Conservation (phyloP, 441 rosid species). For the Viola pubescens region DNA sequence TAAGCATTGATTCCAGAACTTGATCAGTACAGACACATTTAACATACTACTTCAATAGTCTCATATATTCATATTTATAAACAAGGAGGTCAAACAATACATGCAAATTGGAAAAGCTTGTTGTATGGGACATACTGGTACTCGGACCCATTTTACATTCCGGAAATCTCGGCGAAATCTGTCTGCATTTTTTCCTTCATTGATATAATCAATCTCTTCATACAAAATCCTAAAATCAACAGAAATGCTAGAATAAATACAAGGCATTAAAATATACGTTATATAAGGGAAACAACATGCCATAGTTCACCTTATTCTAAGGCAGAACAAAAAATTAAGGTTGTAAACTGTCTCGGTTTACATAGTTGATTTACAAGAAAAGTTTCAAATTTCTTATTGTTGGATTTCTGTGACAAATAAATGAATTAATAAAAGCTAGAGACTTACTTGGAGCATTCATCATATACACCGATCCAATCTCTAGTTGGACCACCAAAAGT, state of each 20-base stretch:
- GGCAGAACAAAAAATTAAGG: too few relatives aligned
- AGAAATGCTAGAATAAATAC: slow-evolving; percentile 13
- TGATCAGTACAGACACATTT: neutral
- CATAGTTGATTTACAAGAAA: too few relatives aligned
- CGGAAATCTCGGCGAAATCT: slow-evolving; percentile 83
- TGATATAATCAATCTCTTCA: slow-evolving; percentile 88
- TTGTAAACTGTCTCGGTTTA: too few relatives aligned
- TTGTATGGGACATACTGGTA: slow-evolving; percentile 60
- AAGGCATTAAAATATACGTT: neutral
- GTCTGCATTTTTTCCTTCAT: slow-evolving; percentile 93
- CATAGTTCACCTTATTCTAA: neutral
- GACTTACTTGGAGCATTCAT: slow-evolving; percentile 84
- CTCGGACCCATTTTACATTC: slow-evolving; percentile 86
- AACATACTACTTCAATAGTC: neutral
- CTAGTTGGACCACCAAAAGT: slow-evolving; percentile 67
- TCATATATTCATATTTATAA: neutral
- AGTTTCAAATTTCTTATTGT: too few relatives aligned
- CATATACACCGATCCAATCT: slow-evolving; percentile 89
- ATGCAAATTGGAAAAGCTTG: slow-evolving; percentile 6
- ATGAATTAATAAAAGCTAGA: neutral
- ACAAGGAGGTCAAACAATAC: slow-evolving; percentile 1
- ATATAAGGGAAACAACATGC: neutral
- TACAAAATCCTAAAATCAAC: slow-evolving; percentile 65
- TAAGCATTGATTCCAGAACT: slow-evolving; percentile 6
- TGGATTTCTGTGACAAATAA: too few relatives aligned